phyloP scores from a whole-genome alignment of 495 filamentous ascomycete species.

The Xylaria curta region DNA sequence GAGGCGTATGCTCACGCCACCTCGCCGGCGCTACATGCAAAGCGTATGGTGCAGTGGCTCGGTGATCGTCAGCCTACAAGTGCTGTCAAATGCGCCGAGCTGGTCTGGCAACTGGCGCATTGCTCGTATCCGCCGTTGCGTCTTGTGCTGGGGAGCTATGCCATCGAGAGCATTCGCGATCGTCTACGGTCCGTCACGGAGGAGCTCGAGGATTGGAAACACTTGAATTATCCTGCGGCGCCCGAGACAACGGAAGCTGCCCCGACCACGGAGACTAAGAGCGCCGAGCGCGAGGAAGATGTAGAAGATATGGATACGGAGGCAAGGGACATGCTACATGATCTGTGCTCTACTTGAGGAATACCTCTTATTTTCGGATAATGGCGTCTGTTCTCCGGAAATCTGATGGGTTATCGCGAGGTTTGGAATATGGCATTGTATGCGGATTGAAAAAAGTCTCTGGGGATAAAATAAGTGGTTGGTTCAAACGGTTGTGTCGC shows the following conservation, averaged over 20 bases:
- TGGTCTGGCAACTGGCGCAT: conserved; percentile 95
- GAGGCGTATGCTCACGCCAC: conserved; percentile 79
- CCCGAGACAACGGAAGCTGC: conserved; percentile 19
- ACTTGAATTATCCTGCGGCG: conserved; percentile 66
- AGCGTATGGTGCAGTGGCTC: conserved; percentile 94
- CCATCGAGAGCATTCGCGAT: conserved; percentile 93
- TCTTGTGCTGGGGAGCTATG: conserved; percentile 86
- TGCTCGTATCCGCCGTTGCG: conserved; percentile 88
- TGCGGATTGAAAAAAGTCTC: not conserved
- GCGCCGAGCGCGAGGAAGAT: conserved; percentile 40
- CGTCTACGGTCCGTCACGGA: conserved; percentile 87
- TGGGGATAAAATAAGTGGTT: not conserved
- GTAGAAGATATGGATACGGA: conserved; percentile 38
- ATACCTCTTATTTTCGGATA: not conserved
- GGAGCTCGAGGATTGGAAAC: conserved; percentile 92
- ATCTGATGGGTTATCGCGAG: not conserved
- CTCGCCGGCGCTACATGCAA: conserved; percentile 85
- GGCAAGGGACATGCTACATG: conserved; percentile 27
- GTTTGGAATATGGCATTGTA: not conserved
- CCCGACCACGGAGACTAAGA: conserved; percentile 29
- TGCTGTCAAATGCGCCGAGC: conserved; percentile 90
- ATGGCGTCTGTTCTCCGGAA: not conserved
- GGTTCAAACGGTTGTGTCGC: not conserved
- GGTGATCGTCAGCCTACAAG: conserved; percentile 90
- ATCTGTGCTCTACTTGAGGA: not conserved